Evolutionary conservation across 129 eudicot species (phyloP), one percentile per base, ranked within the genome.

Genomic region (Pittosporum tobira): DNA sequence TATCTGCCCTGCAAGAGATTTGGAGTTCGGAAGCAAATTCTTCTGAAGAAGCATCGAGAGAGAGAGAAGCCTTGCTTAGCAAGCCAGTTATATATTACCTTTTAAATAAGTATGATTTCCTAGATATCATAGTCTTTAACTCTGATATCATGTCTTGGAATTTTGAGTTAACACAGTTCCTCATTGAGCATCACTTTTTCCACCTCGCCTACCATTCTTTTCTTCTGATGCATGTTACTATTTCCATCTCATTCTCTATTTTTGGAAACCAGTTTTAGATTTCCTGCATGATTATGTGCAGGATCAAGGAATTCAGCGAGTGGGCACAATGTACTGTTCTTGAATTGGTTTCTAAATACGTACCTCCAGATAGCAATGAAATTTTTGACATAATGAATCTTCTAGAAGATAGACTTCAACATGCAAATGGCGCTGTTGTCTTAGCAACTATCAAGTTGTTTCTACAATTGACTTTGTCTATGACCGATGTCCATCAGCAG

Each of bases 401-500:
- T 64, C 81, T 91, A 22, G 99, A 91, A 75, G 99, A 91, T 71
- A 78, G 99, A 60, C 99, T 91, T 69, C 99, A 91, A 61, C 99
- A 91, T 74, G 96, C 96, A 64, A 91, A 91, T 73, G 88, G 99
- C 64, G 99, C 96, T 18, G 94, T 91, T 72, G 99, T 91, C 36
- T 71, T 91, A 74, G 94, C 99, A 66, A 91, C 99, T 29, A 84
- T 87, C 57, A 91, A 91, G 94, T 40, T 91, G 71, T 91, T 91
- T 72, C 75, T 91, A 51, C 99, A 87, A 23, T 62, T 91, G 84
- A 91, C 99, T 1, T 64, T 91, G 70, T 87, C 95, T 52, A 83
- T 91, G 99, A 81, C 94, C 18, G 99, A 91, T 68, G 85, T 83
- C 45, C 99, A 87, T 74, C 99, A 91, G 57, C 99, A 91, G 96